A percentile compares a stretch with the other conserved stretches of the same genome.
Evolutionary conservation across 106 monocot genomes (phyloP).

Genomic region (Dendrobium officinale): DNA sequence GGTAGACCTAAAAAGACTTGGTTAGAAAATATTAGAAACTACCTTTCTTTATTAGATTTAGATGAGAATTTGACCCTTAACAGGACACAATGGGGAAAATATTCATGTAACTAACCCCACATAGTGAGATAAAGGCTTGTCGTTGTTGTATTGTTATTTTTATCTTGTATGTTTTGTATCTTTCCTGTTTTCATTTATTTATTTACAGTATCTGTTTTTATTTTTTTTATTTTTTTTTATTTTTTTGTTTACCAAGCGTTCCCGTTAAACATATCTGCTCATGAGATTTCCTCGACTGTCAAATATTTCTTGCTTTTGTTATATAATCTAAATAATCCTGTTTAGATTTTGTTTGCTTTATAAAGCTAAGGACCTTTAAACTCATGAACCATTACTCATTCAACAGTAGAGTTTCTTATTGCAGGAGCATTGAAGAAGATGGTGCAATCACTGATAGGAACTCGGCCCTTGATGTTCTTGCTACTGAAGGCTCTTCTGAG

Average conservation of each 20-base stretch:
- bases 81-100: no score
- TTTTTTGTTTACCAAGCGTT: no score
- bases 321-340: not conserved
- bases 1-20: no score
- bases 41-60: no score
- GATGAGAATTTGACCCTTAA: no score
- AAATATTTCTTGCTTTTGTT: not conserved
- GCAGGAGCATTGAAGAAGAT: conserved; percentile 74
- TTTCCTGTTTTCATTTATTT: not conserved
- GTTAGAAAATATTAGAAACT: no score
- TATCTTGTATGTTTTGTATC: not conserved
- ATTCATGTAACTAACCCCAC: no score
- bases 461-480: conserved; percentile 25
- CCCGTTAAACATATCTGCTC: not conserved
- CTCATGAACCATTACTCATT: not conserved
- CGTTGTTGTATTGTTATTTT: not conserved
- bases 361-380: not conserved
- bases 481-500: conserved; percentile 11
- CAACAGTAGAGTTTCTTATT: conserved; percentile 7
- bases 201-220: no score
- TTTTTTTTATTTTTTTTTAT: no score
- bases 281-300: not conserved
- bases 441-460: conserved; percentile 9
- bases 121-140: no score
- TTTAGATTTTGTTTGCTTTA: not conserved